Conservation (phyloP, 768 basidiomycete species). For the Tremella fuciformis region DNA sequence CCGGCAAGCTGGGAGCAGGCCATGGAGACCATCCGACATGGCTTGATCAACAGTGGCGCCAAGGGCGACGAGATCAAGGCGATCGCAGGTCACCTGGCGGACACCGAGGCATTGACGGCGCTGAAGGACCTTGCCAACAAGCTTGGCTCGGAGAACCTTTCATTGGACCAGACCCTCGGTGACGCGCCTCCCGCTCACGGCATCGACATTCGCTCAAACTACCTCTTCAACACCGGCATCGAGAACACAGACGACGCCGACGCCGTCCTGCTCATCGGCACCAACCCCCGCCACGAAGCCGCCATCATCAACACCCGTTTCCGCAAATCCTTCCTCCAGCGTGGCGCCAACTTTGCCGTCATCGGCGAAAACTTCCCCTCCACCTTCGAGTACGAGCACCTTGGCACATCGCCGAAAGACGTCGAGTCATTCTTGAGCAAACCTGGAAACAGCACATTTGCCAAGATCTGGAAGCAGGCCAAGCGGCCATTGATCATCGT, state of each 20-base stretch:
- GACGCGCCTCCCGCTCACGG: conserved; percentile 69
- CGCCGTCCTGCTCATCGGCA: conserved; percentile 86
- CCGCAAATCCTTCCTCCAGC: conserved; percentile 88
- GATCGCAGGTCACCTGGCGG: conserved; percentile 85
- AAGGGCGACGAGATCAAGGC: conserved; percentile 90
- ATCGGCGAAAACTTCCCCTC: conserved; percentile 89
- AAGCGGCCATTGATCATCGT: conserved; percentile 91
- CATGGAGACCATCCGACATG: conserved; percentile 70
- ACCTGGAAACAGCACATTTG: conserved; percentile 61
- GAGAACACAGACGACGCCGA: conserved; percentile 88
- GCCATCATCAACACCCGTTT: conserved; percentile 96
- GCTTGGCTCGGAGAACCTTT: conserved; percentile 90
- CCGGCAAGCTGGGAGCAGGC: conserved; percentile 89
- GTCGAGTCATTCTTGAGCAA: conserved; percentile 71
- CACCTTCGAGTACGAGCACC: conserved; percentile 87
- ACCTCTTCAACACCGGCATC: conserved; percentile 91
- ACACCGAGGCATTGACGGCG: conserved; percentile 88
- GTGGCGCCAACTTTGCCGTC: conserved; percentile 77
- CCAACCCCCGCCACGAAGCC: conserved; percentile 95
- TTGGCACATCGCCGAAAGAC: conserved; percentile 73
- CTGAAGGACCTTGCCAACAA: conserved; percentile 90
- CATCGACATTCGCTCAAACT: conserved; percentile 89
- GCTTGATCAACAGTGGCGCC: conserved; percentile 74
- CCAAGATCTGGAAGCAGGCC: conserved; percentile 79
- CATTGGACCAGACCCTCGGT: conserved; percentile 72